These are phyloP conservation scores for Solanum bukasovii DNA, from an alignment of 257 asterid species.

Conservation along the genomic window DNA sequence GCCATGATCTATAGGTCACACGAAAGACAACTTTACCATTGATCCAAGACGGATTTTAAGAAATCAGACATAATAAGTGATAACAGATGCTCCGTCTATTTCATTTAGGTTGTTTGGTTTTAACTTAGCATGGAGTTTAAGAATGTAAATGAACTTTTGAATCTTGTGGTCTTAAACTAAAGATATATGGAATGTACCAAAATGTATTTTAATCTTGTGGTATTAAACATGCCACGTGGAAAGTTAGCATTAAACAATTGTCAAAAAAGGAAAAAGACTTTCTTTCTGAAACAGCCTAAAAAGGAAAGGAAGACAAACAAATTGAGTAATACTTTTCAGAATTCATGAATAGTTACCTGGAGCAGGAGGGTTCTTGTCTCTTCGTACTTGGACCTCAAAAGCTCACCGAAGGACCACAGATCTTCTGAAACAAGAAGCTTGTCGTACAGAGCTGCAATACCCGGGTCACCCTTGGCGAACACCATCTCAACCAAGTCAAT, in stretches of 20 bases:
- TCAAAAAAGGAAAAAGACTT: neutral
- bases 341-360: conserved; percentile 16
- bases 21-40: neutral
- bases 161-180: neutral
- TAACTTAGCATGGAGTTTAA: neutral
- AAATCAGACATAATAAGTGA: neutral
- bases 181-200: neutral
- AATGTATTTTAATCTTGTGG: neutral
- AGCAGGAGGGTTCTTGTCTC: conserved; percentile 33
- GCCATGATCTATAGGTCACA: neutral
- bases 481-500: conserved; percentile 49
- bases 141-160: neutral
- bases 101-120: neutral
- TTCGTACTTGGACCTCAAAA: conserved; percentile 28
- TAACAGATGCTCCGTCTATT: neutral
- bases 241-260: neutral
- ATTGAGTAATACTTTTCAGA: neutral
- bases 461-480: conserved; percentile 49
- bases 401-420: conserved; percentile 29
- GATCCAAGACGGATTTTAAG: neutral
- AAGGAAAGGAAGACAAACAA: neutral
- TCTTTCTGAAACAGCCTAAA: neutral
- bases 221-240: neutral
- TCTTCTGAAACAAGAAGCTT: conserved; percentile 44
- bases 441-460: conserved; percentile 36